phyloP scores from a whole-genome alignment of 2,329 filamentous ascomycete species.

The Kalmusia sp. region DNA sequence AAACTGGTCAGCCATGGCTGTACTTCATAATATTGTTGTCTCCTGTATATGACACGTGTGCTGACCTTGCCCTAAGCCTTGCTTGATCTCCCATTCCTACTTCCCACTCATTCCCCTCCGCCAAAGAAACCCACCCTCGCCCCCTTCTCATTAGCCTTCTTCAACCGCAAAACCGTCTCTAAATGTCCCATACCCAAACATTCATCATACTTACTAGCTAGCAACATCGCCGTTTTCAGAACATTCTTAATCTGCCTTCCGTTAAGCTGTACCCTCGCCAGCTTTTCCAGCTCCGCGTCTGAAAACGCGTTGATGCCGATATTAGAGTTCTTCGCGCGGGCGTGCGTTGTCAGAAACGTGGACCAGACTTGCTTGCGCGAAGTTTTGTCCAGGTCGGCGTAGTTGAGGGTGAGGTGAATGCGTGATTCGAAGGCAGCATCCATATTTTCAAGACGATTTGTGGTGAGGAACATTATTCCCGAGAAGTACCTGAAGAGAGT shows the following conservation, averaged over 20 bases:
- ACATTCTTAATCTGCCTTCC: conserved; percentile 53
- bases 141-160: conserved; percentile 12
- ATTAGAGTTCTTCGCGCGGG: conserved; percentile 14
- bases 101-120: conserved; percentile 7
- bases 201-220: conserved; percentile 13
- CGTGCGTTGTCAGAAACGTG: conserved; percentile 8
- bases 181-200: conserved; percentile 14
- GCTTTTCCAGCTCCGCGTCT: conserved; percentile 34
- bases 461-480: conserved; percentile 86
- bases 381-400: conserved; percentile 47
- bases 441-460: conserved; percentile 67
- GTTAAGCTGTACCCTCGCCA: conserved; percentile 43
- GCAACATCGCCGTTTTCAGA: conserved; percentile 22
- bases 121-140: conserved; percentile 8
- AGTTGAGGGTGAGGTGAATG: conserved; percentile 53
- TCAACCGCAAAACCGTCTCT: conserved; percentile 17
- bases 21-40: no score
- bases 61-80: no score
- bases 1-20: no score
- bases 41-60: no score
- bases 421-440: conserved; percentile 56
- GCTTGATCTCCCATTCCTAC: no score
- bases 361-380: conserved; percentile 52
- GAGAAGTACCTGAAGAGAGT: conserved; percentile 74
- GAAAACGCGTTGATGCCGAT: conserved; percentile 22